Conservation (phyloP, 176 grass and related monocot species). For the Areca catechu region DNA sequence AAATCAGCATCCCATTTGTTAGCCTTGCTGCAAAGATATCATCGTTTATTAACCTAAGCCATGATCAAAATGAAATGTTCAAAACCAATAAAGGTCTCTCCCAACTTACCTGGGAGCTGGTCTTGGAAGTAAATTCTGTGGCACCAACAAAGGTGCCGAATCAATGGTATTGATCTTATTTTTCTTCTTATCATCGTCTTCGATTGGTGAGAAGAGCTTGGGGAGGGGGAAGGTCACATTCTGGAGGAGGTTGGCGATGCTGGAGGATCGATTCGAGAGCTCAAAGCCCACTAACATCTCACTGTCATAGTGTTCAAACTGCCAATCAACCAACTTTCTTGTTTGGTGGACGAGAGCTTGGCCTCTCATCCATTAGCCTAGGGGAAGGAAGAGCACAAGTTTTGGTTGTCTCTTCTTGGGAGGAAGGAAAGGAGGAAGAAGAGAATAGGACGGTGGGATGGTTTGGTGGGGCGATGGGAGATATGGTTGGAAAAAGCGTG, state of each 20-base stretch:
- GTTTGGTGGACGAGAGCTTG: conserved; percentile 2
- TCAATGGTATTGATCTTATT: not conserved
- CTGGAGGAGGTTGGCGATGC: conserved; percentile 57
- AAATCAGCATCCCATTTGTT: conserved; percentile 31
- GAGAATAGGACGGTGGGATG: not conserved
- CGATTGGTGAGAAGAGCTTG: conserved; percentile 60
- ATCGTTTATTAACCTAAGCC: too few relatives aligned
- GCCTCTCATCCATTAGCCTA: conserved; percentile 1
- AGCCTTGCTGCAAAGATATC: conserved; percentile 1
- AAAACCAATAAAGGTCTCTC: too few relatives aligned
- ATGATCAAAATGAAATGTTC: too few relatives aligned
- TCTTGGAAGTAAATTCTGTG: conserved; percentile 17
- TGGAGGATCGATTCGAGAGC: conserved; percentile 10
- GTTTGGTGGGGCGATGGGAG: conserved; percentile 2
- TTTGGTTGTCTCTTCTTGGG: not conserved
- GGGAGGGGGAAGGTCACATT: conserved; percentile 96
- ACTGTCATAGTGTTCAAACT: conserved; percentile 31
- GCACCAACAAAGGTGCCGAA: not conserved
- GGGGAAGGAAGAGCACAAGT: too few relatives aligned
- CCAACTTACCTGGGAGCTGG: not conserved
- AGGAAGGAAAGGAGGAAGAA: not conserved
- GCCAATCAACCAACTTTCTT: conserved; percentile 37
- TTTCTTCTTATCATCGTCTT: conserved; percentile 16
- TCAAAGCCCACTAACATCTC: conserved; percentile 49
- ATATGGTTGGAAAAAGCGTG: conserved; percentile 29